phyloP scores from a whole-genome alignment of 2,329 filamentous ascomycete genomes.

The Diaporthe destruens region DNA sequence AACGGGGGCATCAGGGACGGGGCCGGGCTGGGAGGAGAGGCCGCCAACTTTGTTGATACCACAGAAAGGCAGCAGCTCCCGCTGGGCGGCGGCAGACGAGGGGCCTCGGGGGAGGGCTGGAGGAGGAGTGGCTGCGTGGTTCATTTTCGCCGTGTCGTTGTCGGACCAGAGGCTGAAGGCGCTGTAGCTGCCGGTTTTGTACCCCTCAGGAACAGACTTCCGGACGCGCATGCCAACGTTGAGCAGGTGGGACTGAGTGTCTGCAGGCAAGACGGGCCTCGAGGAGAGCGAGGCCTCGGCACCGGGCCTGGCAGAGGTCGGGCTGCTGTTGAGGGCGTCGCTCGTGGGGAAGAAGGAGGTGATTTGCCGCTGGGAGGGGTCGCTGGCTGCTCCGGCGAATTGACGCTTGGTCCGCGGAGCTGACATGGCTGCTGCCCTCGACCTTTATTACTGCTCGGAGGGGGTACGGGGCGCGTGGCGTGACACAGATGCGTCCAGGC shows the following conservation, averaged over 20 bases:
- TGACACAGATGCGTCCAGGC: constrained; percentile 29
- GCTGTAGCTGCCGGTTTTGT: constrained; percentile 77
- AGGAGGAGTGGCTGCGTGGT: constrained; percentile 25
- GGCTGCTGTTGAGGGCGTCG: constrained; percentile 41
- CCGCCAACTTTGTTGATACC: constrained; percentile 83
- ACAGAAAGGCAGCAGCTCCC: constrained; percentile 84
- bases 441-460: constrained; percentile 20
- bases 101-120: constrained; percentile 44
- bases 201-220: constrained; percentile 93
- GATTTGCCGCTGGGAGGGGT: constrained; percentile 72
- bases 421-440: constrained; percentile 58
- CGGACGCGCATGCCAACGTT: constrained; percentile 94
- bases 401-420: constrained; percentile 70
- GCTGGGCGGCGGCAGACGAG: constrained; percentile 50
- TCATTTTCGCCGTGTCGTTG: constrained; percentile 43
- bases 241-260: constrained; percentile 85
- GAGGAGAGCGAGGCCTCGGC: constrained; percentile 49
- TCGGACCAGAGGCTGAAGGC: constrained; percentile 67
- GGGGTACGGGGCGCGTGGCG: constrained; percentile 1
- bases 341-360: constrained; percentile 69
- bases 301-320: constrained; percentile 41
- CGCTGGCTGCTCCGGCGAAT: constrained; percentile 70
- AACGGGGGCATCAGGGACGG: constrained; percentile 25
- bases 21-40: constrained; percentile 65
- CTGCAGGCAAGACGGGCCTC: constrained; percentile 65